Evolutionary conservation across 2,329 filamentous ascomycete species (phyloP).

Genomic region (Alternaria angustiovoidea): DNA sequence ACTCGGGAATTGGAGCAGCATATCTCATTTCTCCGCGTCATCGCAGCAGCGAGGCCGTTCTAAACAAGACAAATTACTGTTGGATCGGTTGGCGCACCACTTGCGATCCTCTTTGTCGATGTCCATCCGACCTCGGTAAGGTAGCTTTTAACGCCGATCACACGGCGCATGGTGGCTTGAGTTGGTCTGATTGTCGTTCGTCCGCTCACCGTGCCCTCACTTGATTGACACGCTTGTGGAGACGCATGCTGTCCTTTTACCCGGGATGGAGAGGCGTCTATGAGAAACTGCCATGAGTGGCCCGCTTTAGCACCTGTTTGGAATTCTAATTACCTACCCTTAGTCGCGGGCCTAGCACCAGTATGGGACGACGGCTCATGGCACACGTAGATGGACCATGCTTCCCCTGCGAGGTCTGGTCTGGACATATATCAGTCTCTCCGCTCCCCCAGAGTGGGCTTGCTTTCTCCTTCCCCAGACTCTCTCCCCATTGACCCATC

Average conservation of each 20-base stretch:
- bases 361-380: constrained; percentile 38
- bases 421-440: constrained; percentile 43
- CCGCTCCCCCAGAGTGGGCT: constrained; percentile 39
- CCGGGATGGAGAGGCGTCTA: constrained; percentile 42
- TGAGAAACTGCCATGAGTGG: constrained; percentile 42
- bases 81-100: constrained; percentile 29
- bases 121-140: constrained; percentile 41
- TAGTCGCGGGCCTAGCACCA: constrained; percentile 30
- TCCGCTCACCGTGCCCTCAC: constrained; percentile 27
- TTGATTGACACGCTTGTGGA: constrained; percentile 33
- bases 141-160: constrained; percentile 39
- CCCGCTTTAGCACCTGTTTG: constrained; percentile 39
- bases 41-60: constrained; percentile 23
- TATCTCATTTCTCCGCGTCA: constrained; percentile 28
- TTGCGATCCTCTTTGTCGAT: constrained; percentile 32
- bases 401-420: constrained; percentile 29
- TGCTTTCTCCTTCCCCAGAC: constrained; percentile 35
- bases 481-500: constrained; percentile 9
- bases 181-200: constrained; percentile 34
- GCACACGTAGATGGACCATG: constrained; percentile 42
- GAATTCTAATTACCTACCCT: constrained; percentile 37
- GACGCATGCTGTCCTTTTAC: constrained; percentile 42
- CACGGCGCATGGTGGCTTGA: constrained; percentile 26
- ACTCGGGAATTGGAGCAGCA: constrained; percentile 16
- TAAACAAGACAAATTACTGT: constrained; percentile 17